phyloP scores from a whole-genome alignment of 163 green algal species.

The Scenedesmus sp. region DNA sequence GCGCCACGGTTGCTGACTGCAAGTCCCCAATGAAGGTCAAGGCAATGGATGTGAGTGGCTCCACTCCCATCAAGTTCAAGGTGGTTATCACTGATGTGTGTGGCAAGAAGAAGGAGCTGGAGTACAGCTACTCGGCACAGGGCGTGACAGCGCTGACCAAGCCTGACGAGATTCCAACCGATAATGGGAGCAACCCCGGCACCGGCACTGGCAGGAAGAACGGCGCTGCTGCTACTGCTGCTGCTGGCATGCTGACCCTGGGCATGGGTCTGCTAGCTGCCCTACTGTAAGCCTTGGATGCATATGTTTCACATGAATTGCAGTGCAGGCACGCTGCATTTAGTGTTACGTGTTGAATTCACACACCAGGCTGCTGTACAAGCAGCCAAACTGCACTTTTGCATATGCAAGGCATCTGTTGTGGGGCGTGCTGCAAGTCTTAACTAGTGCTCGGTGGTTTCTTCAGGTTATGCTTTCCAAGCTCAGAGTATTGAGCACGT shows the following conservation, averaged over 20 bases:
- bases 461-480: no score
- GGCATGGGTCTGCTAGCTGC: slow-evolving; percentile 18
- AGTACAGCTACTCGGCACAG: slow-evolving; percentile 4
- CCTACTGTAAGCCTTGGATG: neutral
- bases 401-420: neutral
- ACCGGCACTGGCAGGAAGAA: no score
- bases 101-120: neutral
- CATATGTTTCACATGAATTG: neutral
- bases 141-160: neutral
- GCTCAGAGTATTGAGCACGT: no score
- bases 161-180: neutral
- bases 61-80: neutral
- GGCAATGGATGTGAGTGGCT: neutral
- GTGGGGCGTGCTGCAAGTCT: no score
- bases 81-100: slow-evolving; percentile 35
- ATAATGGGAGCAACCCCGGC: neutral
- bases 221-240: neutral
- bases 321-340: neutral
- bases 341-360: no score
- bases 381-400: neutral
- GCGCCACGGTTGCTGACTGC: neutral
- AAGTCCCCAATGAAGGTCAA: neutral
- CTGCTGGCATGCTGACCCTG: slow-evolving; percentile 17
- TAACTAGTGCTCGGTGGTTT: no score
- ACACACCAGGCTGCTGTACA: neutral